These are phyloP conservation scores for Malus orientalis DNA, from an alignment of 306 rosid species.

Conservation along the genomic window DNA sequence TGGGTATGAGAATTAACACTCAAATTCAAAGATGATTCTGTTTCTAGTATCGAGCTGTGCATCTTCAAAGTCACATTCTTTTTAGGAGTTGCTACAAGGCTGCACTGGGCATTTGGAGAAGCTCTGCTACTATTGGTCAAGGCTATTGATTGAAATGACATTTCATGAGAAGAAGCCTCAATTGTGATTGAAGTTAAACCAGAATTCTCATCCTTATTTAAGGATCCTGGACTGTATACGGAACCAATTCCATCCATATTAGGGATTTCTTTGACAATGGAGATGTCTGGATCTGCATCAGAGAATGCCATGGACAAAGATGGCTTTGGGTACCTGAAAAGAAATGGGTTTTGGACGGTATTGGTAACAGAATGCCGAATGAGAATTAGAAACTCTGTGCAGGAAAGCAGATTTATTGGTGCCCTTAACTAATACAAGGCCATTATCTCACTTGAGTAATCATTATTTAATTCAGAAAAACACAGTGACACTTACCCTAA, in stretches of 20 bases:
- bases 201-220: conserved; percentile 36
- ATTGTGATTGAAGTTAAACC: conserved; percentile 42
- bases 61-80: conserved; percentile 31
- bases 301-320: conserved; percentile 25
- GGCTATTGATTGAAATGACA: conserved; percentile 18
- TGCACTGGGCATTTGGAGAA: conserved; percentile 31
- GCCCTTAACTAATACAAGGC: background rate
- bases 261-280: conserved; percentile 55
- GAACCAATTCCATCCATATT: conserved; percentile 16
- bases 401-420: background rate
- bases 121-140: conserved; percentile 20
- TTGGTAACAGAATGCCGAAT: background rate
- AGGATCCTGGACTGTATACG: conserved; percentile 41
- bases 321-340: conserved; percentile 41
- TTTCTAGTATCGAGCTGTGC: conserved; percentile 34
- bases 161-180: conserved; percentile 41
- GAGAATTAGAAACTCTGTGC: background rate
- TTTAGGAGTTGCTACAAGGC: conserved; percentile 47
- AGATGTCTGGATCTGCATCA: conserved; percentile 41
- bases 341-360: background rate
- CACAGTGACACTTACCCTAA: conserved; percentile 34
- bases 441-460: background rate
- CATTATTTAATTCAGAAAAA: background rate
- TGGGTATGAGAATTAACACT: conserved; percentile 80
- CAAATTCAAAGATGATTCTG: conserved; percentile 48